Percentiles rank a stretch among this genome's conserved stretches.
phyloP scores from a whole-genome alignment of 495 filamentous ascomycete species.

The Talaromyces thailandensis region DNA sequence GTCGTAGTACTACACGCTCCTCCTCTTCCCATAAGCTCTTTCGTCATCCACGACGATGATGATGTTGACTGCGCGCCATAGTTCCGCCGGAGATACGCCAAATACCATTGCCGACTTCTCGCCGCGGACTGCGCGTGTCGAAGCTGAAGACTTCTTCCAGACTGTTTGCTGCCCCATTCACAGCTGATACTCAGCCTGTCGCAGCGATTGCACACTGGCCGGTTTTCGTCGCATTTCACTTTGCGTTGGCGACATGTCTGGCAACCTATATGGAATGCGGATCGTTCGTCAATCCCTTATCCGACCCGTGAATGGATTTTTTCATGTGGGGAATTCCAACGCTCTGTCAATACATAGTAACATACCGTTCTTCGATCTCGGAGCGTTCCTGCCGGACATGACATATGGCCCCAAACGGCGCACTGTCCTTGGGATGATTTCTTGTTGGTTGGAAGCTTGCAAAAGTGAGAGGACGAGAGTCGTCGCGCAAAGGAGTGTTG shows the following conservation, averaged over 20 bases:
- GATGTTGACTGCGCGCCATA: background rate
- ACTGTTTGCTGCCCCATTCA: constrained; percentile 29
- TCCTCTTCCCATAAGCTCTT: background rate
- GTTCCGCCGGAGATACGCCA: background rate
- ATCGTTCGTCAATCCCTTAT: background rate
- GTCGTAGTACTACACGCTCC: constrained; percentile 7
- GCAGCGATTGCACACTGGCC: constrained; percentile 40
- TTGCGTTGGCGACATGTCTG: constrained; percentile 48
- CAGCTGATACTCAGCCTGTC: constrained; percentile 12
- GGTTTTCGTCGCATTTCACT: constrained; percentile 47
- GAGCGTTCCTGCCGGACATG: constrained; percentile 37
- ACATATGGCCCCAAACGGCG: constrained; percentile 1
- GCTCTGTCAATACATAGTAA: background rate
- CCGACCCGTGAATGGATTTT: too few relatives aligned
- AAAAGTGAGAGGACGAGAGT: background rate
- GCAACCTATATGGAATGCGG: constrained; percentile 22
- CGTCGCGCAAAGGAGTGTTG: background rate
- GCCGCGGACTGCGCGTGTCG: constrained; percentile 24
- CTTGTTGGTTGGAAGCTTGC: background rate
- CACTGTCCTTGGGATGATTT: background rate
- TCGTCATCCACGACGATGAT: constrained; percentile 12
- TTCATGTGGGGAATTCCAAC: background rate
- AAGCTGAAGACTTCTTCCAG: constrained; percentile 13
- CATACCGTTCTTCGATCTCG: constrained; percentile 37
- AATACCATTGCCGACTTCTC: background rate